Percentiles rank a stretch among this genome's conserved stretches.
Conservation (phyloP, 441 rosid genomes). For the Erodium texanum region DNA sequence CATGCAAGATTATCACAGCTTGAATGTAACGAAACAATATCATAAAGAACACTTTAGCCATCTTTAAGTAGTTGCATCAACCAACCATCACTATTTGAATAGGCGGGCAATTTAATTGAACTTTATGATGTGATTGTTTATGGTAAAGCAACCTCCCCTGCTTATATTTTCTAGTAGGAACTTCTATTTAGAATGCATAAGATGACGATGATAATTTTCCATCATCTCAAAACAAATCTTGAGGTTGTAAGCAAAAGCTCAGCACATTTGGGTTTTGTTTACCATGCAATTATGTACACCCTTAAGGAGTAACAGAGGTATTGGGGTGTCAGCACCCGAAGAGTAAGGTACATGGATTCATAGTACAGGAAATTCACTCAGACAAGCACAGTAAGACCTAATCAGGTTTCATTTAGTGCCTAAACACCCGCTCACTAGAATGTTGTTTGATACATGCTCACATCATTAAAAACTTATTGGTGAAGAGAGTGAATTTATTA, state of each 20-base stretch:
- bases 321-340: no score
- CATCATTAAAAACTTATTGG: background rate
- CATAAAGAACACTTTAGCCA: background rate
- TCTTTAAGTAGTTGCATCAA: background rate
- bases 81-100: background rate
- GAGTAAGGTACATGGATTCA: background rate
- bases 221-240: no score
- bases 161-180: background rate
- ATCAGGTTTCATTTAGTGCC: slow-evolving; percentile 1
- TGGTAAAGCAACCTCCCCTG: background rate
- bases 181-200: no score
- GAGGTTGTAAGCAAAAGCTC: no score
- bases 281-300: no score
- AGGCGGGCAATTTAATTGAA: background rate
- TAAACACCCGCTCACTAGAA: background rate
- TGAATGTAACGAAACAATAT: background rate
- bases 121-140: background rate
- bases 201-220: no score
- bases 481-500: background rate
- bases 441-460: background rate
- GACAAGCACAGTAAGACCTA: background rate
- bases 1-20: background rate
- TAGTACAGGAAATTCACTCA: background rate
- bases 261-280: no score
- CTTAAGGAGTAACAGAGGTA: no score